Evolutionary conservation across 1,139 yeast species (phyloP), one percentile per base, ranked within the genome.

Genomic region (Diutina pseudorugosa): DNA sequence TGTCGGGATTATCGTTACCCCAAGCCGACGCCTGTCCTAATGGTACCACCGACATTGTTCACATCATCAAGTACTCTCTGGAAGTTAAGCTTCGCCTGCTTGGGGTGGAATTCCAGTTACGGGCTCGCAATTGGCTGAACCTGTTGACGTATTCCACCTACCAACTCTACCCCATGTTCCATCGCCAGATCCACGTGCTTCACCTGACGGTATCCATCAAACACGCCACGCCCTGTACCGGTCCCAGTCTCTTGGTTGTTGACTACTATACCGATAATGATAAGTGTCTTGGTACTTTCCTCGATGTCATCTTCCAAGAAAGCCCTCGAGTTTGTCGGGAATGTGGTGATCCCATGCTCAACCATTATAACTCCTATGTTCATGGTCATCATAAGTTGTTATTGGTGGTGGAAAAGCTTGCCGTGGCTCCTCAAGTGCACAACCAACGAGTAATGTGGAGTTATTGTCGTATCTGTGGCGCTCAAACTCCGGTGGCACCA

Each of bases 251-350:
- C 36, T 80, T 88, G 30, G 81, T 83, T 1, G 83, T 91, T 53
- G 96, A 91, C 58, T 94, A 78, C 63, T 94, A 93, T 63, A 83
- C 96, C 69, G 96, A 90, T 51, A 87, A 84, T 56, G 98, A 94
- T 62, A 85, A 85, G 63, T 85, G 96, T 16, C 68, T 94, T 50
- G 98, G 98, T 0, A 86, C 86, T 57, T 90, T 85, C 61, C 79
- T 94, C 51, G 98, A 93, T 61, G 86, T 85, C 56, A 74, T 85
- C 48, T 85, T 89, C 56, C 72, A 79, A n/a, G 85, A 86, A 19
- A 82, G 90, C 0, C 68, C 74, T 33, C 79, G 76, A 51, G 69
- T 73, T 0, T 94, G 99, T 64, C 75, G 82, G 2, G 96, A 89
- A 57, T 94, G 98, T 68, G 91, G 88, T 0, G 82, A 85, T 23